Percentiles rank a stretch among this genome's conserved stretches.
Evolutionary conservation across 2,329 filamentous ascomycete genomes (phyloP).

Genomic region (Aspergillus nomiae): DNA sequence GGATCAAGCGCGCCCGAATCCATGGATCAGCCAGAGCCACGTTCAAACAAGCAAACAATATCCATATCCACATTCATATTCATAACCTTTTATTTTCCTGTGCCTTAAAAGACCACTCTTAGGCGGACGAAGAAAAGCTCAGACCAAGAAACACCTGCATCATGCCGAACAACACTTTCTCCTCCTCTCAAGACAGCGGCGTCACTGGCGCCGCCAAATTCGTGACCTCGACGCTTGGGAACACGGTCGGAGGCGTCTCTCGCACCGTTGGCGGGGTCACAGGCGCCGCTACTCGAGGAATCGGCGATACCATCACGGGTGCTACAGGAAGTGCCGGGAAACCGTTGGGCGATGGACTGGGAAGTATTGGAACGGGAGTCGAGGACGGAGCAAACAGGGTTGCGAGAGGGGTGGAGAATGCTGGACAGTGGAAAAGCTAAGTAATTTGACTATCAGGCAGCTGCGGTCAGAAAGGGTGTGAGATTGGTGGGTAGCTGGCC

Average conservation of each 20-base stretch:
- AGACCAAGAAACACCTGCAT: not conserved
- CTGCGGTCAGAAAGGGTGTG: not conserved
- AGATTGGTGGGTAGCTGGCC: too few relatives aligned
- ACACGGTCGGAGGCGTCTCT: slow-evolving; percentile 56
- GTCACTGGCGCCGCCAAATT: slow-evolving; percentile 56
- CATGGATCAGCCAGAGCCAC: not conserved
- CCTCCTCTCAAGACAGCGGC: slow-evolving; percentile 38
- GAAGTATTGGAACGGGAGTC: slow-evolving; percentile 56
- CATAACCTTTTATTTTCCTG: not conserved
- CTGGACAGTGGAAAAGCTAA: slow-evolving; percentile 54
- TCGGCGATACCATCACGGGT: slow-evolving; percentile 59
- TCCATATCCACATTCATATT: not conserved
- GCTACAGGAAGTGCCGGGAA: slow-evolving; percentile 57
- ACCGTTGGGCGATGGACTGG: slow-evolving; percentile 59
- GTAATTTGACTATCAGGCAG: not conserved
- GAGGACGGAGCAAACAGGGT: slow-evolving; percentile 54
- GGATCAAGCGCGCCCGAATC: not conserved
- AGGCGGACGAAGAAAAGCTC: not conserved
- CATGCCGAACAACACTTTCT: slow-evolving; percentile 5
- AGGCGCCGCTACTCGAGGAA: slow-evolving; percentile 58
- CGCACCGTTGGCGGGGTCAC: slow-evolving; percentile 57
- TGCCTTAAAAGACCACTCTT: not conserved
- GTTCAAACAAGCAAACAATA: not conserved
- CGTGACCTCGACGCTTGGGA: slow-evolving; percentile 58
- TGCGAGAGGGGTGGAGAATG: slow-evolving; percentile 59